Conservation (phyloP, 495 filamentous ascomycete genomes). For the Tuber magnatum region DNA sequence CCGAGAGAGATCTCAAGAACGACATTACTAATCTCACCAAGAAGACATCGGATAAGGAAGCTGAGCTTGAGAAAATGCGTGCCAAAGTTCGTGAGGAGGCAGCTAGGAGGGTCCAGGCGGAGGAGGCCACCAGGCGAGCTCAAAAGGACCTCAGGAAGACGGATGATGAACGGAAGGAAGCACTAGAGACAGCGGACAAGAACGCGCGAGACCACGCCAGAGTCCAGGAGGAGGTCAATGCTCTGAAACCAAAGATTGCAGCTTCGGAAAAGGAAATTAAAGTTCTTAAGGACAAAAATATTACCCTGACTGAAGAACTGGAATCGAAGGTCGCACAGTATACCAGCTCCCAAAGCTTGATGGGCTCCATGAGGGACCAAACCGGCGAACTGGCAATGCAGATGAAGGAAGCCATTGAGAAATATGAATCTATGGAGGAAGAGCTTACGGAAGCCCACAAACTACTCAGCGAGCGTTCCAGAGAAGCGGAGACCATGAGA, state of each 20-base stretch:
- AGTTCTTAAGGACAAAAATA: constrained; percentile 58
- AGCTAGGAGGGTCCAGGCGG: constrained; percentile 60
- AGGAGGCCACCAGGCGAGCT: constrained; percentile 63
- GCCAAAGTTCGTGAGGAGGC: constrained; percentile 70
- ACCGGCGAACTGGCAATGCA: constrained; percentile 80
- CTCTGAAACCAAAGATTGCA: constrained; percentile 55
- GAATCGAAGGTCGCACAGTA: constrained; percentile 80
- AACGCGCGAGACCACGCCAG: constrained; percentile 59
- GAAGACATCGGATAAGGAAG: constrained; percentile 61
- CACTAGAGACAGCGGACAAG: constrained; percentile 63
- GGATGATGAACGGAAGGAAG: constrained; percentile 70
- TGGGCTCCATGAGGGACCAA: constrained; percentile 89
- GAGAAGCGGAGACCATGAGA: constrained; percentile 93
- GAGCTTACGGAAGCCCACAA: constrained; percentile 82
- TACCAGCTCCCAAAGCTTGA: constrained; percentile 70
- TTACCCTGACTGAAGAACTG: constrained; percentile 67
- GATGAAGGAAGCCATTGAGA: constrained; percentile 78
- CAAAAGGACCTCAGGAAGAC: constrained; percentile 67
- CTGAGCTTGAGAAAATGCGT: constrained; percentile 66
- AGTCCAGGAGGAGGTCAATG: constrained; percentile 60
- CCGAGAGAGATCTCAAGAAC: constrained; percentile 68
- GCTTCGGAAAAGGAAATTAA: constrained; percentile 65
- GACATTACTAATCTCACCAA: constrained; percentile 65
- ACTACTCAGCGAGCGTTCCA: constrained; percentile 81
- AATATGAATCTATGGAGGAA: constrained; percentile 84